Evolutionary conservation across 495 filamentous ascomycete species (phyloP), one percentile per base, ranked within the genome.

Genomic region (Neurospora sp.): DNA sequence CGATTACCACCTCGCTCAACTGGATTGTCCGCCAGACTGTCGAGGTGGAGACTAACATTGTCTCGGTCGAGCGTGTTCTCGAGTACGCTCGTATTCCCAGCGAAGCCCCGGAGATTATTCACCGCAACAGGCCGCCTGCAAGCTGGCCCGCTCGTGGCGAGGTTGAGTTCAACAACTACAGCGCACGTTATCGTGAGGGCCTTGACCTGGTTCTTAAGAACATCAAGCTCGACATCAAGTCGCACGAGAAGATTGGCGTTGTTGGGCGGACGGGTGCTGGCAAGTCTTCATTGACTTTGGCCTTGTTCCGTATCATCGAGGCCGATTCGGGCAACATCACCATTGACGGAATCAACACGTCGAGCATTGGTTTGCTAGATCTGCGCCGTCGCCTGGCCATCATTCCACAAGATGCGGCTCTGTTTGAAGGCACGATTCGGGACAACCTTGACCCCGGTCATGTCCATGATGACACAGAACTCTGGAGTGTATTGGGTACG

Each of bases 11-110:
- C 78, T 96, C 94, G n/a, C 86, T 99, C 74, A 99, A 99, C 84
- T 99, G 96, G 96, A 98, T 99, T 77, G 96, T 99, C 65, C 91
- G 96, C 71, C 96, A 99, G 84, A 97, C 96, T 4, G 96, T 99
- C 18, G 96, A 99, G 82, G 96, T 98, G 40, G 96, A 99, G 85
- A 98, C 96, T 44, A 99, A 99, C 82, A 98, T 98, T 74, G 95
- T 99, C 72, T 97, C 96, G 12, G 96, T 99, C 71, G 96, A 99
- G 87, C 91, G 96, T 73, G 93, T 98, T 53, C 90, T 98, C 72
- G 96, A 99, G 83, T 99, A 99, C 81, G 93, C 96, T 72, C 88
- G 88, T 74, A 88, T 98, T 74, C 96, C 96, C 39, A 96, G 93
- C 81, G 96, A 99, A 83, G 96, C 96, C 68, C 93, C 94, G 31